Evolutionary conservation across 1,139 yeast genomes (phyloP).

Genomic region (Geotrichum candidum): DNA sequence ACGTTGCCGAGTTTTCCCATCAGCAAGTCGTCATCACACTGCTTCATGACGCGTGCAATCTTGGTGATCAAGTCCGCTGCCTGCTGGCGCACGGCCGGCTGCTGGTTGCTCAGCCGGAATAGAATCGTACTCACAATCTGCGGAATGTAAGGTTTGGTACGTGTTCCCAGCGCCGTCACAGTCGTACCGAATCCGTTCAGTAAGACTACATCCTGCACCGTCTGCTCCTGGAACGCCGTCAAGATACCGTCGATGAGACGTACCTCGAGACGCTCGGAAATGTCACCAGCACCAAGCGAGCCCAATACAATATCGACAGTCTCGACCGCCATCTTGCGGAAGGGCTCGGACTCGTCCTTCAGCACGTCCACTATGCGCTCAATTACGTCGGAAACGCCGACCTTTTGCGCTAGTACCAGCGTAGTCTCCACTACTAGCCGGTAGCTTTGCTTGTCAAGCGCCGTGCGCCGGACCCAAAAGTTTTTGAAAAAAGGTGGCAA

Average conservation of each 20-base stretch:
- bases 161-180: conserved; percentile 57
- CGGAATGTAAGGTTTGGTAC: conserved; percentile 69
- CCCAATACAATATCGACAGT: conserved; percentile 50
- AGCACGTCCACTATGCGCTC: conserved; percentile 53
- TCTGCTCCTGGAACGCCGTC: conserved; percentile 81
- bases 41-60: conserved; percentile 60
- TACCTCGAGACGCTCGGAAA: conserved; percentile 56
- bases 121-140: conserved; percentile 69
- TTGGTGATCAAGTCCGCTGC: conserved; percentile 72
- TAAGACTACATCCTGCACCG: conserved; percentile 44
- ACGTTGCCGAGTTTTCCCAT: conserved; percentile 66
- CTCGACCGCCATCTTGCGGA: conserved; percentile 73
- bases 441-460: conserved; percentile 48
- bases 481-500: conserved; percentile 58
- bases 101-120: conserved; percentile 67
- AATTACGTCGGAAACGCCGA: conserved; percentile 60
- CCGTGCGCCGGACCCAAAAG: conserved; percentile 60
- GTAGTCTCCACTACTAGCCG: conserved; percentile 72
- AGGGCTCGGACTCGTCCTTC: conserved; percentile 78
- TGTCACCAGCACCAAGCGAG: conserved; percentile 45
- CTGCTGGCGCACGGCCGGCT: conserved; percentile 73
- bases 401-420: conserved; percentile 55
- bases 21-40: conserved; percentile 60
- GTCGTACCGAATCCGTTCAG: conserved; percentile 63
- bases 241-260: conserved; percentile 74